Conservation (phyloP, 1,284 basidiomycete species). For the Moniliophthora roreri region DNA sequence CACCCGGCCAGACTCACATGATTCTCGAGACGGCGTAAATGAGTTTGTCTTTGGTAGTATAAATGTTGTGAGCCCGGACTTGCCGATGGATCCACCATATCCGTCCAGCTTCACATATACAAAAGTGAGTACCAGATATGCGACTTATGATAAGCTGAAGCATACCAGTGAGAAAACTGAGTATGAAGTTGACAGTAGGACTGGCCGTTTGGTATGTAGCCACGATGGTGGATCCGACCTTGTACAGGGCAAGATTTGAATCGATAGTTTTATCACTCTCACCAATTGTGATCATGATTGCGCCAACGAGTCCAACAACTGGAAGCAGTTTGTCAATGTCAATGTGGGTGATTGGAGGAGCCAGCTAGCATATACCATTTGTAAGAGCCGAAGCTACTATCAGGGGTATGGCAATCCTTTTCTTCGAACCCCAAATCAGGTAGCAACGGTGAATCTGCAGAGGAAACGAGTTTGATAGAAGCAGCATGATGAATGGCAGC, state of each 20-base stretch:
- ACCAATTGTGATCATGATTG: neutral
- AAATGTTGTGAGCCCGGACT: neutral
- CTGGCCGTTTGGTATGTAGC: neutral
- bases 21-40: neutral
- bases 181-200: neutral
- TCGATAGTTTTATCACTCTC: neutral
- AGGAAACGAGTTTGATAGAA: neutral
- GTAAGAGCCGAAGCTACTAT: neutral
- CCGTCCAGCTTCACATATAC: neutral
- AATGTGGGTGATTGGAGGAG: neutral
- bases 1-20: no score
- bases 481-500: no score
- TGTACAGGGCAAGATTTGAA: neutral
- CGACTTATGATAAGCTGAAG: neutral
- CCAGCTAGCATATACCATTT: neutral
- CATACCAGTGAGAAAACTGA: neutral
- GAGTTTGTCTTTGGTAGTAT: neutral
- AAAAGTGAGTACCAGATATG: neutral
- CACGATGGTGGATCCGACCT: neutral
- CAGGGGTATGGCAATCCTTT: slow-evolving; percentile 1
- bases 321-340: neutral
- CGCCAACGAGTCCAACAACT: neutral
- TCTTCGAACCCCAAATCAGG: slow-evolving; percentile 1
- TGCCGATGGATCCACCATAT: slow-evolving; percentile 5
- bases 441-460: slow-evolving; percentile 7